These are phyloP conservation scores for Penicillium crystallinum DNA, from an alignment of 495 filamentous ascomycete species.

Conservation along the genomic window DNA sequence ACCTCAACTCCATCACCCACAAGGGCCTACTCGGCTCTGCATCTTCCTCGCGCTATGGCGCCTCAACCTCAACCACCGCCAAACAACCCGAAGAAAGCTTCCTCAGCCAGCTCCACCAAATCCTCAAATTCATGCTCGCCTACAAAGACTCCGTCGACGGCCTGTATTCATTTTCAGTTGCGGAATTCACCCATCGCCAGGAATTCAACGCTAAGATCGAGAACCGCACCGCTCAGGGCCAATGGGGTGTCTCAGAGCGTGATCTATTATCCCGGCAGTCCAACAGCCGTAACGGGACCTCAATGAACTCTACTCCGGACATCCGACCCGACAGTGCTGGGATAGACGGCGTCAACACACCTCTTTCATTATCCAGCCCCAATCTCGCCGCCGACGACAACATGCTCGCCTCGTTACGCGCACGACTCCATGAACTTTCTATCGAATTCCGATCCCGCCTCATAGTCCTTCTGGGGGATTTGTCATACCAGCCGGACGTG, in stretches of 20 bases:
- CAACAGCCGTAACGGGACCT: slow-evolving; percentile 22
- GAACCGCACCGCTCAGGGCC: slow-evolving; percentile 52
- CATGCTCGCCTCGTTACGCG: slow-evolving; percentile 70
- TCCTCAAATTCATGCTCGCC: slow-evolving; percentile 87
- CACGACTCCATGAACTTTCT: slow-evolving; percentile 64
- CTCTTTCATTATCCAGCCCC: slow-evolving; percentile 26
- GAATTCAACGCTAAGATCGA: slow-evolving; percentile 72
- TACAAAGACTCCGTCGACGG: slow-evolving; percentile 94
- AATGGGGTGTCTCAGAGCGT: slow-evolving; percentile 59
- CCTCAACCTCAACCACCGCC: slow-evolving; percentile 38
- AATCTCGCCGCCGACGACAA: slow-evolving; percentile 50
- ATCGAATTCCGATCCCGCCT: slow-evolving; percentile 68
- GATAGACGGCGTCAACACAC: slow-evolving; percentile 26
- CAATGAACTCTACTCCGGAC: slow-evolving; percentile 29
- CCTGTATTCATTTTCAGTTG: slow-evolving; percentile 86
- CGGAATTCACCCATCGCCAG: slow-evolving; percentile 87
- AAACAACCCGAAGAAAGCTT: slow-evolving; percentile 72
- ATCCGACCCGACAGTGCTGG: slow-evolving; percentile 22
- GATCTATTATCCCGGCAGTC: slow-evolving; percentile 35
- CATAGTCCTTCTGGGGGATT: slow-evolving; percentile 78
- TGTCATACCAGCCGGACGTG: slow-evolving; percentile 88
- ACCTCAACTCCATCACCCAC: slow-evolving; percentile 89
- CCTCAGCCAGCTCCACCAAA: slow-evolving; percentile 82
- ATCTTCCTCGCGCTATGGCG: slow-evolving; percentile 34
- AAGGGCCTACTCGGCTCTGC: slow-evolving; percentile 85